Percentiles rank a stretch among this genome's conserved stretches.
These are phyloP conservation scores for Mrakia hoshinonis DNA, from an alignment of 768 basidiomycete genomes.

Conservation along the genomic window DNA sequence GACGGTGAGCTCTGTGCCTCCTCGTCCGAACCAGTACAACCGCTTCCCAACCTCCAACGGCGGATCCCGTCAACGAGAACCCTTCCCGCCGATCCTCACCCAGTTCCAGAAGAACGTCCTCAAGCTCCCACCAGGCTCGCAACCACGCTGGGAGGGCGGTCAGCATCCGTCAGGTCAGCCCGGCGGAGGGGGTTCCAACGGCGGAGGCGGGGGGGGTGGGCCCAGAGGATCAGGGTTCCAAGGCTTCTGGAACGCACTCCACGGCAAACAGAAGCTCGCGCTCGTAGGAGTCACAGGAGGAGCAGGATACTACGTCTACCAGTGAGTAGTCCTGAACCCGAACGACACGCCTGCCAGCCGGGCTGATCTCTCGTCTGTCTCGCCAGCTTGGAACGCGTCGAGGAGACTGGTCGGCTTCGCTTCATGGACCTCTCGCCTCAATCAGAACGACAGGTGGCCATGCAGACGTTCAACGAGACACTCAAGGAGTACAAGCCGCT, in stretches of 20 bases:
- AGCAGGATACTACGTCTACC: slow-evolving; percentile 13
- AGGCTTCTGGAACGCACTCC: background rate
- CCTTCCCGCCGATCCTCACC: slow-evolving; percentile 9
- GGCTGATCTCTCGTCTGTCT: background rate
- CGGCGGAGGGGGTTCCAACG: background rate
- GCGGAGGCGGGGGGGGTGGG: background rate
- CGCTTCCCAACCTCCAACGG: slow-evolving; percentile 13
- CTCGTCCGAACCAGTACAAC: slow-evolving; percentile 25
- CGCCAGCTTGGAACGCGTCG: slow-evolving; percentile 67
- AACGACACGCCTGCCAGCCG: background rate
- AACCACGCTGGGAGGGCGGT: background rate
- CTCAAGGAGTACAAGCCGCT: slow-evolving; percentile 49
- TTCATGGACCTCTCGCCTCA: slow-evolving; percentile 70
- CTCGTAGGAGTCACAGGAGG: slow-evolving; percentile 10
- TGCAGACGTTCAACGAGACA: slow-evolving; percentile 42
- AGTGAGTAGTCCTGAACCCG: slow-evolving; percentile 1
- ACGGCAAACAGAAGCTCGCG: slow-evolving; percentile 9
- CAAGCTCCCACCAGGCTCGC: background rate
- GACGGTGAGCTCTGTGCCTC: background rate
- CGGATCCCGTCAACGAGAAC: background rate
- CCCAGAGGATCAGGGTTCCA: background rate
- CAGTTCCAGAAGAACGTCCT: slow-evolving; percentile 11
- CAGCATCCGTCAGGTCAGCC: background rate
- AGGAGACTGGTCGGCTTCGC: slow-evolving; percentile 76
- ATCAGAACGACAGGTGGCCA: slow-evolving; percentile 51